A percentile compares a stretch with the other conserved stretches of the same genome.
These are phyloP conservation scores for Pythium vanterpoolii DNA, from an alignment of 352 stramenopile genomes.

Conservation along the genomic window DNA sequence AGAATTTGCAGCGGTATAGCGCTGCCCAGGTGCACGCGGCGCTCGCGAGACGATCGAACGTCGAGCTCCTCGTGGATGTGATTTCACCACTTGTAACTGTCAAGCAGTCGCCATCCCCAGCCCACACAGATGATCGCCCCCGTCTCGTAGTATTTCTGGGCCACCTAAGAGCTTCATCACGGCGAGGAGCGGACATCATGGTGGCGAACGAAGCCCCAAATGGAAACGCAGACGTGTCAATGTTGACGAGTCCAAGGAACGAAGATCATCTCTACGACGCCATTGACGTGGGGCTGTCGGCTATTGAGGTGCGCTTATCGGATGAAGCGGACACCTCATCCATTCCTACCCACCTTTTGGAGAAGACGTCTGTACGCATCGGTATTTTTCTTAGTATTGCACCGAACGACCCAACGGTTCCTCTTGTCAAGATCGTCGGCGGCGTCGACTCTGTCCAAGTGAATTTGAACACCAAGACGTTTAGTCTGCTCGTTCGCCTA, in stretches of 20 bases:
- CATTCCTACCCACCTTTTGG: slow-evolving; percentile 44
- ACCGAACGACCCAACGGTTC: slow-evolving; percentile 72
- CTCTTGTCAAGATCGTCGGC: slow-evolving; percentile 73
- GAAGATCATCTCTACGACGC: slow-evolving; percentile 64
- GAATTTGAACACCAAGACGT: slow-evolving; percentile 66
- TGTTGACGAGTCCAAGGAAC: slow-evolving; percentile 1
- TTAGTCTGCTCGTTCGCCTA: slow-evolving; percentile 53
- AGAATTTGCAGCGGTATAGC: slow-evolving; percentile 77
- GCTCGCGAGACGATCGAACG: slow-evolving; percentile 60
- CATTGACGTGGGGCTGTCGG: slow-evolving; percentile 71
- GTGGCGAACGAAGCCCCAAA: not conserved
- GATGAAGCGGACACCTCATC: slow-evolving; percentile 9
- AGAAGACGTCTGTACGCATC: slow-evolving; percentile 73
- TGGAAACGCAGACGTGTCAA: not conserved
- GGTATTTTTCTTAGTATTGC: slow-evolving; percentile 77
- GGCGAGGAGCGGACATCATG: slow-evolving; percentile 30
- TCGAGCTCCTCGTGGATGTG: slow-evolving; percentile 73
- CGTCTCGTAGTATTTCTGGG: slow-evolving; percentile 72
- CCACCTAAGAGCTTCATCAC: slow-evolving; percentile 65
- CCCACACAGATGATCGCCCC: slow-evolving; percentile 7
- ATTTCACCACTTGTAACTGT: slow-evolving; percentile 80
- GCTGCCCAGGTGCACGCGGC: slow-evolving; percentile 67
- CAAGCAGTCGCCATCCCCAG: slow-evolving; percentile 38
- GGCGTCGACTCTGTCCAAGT: slow-evolving; percentile 65
- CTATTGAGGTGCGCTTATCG: slow-evolving; percentile 68